phyloP scores from a whole-genome alignment of 2,329 filamentous ascomycete species.

The Colletotrichum sp. region DNA sequence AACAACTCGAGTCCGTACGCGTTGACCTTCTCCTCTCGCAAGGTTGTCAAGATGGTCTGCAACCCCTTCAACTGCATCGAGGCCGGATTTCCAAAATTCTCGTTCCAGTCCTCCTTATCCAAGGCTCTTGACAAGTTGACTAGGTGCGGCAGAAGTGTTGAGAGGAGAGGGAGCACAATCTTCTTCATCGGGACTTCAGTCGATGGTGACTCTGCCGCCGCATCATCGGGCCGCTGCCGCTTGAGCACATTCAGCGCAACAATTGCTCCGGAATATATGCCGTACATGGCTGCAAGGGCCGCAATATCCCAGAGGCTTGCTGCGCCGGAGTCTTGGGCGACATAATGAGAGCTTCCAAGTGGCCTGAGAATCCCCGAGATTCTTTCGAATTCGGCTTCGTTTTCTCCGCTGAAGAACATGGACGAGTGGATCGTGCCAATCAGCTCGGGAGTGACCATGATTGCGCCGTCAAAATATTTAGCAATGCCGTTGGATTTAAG shows the following conservation, averaged over 20 bases:
- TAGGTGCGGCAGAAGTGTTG: slow-evolving; percentile 29
- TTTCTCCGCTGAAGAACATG: slow-evolving; percentile 27
- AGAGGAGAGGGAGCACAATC: slow-evolving; percentile 27
- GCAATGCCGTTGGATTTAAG: slow-evolving; percentile 17
- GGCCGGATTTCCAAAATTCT: slow-evolving; percentile 29
- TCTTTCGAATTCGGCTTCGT: slow-evolving; percentile 6
- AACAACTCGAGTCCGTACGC: not conserved
- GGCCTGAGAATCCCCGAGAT: slow-evolving; percentile 17
- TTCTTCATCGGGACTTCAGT: not conserved
- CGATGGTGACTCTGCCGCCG: not conserved
- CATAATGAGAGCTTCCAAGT: slow-evolving; percentile 24
- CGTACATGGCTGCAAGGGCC: slow-evolving; percentile 30
- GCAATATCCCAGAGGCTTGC: slow-evolving; percentile 29
- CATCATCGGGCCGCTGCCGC: slow-evolving; percentile 7
- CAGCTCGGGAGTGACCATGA: slow-evolving; percentile 33
- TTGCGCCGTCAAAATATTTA: slow-evolving; percentile 31
- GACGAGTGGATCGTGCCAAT: slow-evolving; percentile 26
- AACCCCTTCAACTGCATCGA: slow-evolving; percentile 28
- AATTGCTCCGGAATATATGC: slow-evolving; percentile 30
- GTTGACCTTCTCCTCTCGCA: slow-evolving; percentile 28
- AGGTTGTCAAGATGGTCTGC: slow-evolving; percentile 26
- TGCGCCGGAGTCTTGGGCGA: slow-evolving; percentile 21
- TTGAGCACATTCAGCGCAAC: slow-evolving; percentile 28
- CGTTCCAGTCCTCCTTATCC: slow-evolving; percentile 27
- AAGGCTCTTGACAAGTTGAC: slow-evolving; percentile 22